phyloP scores from a whole-genome alignment of 192 early-diverging fungal species.

The Backusella parvicylindrica region DNA sequence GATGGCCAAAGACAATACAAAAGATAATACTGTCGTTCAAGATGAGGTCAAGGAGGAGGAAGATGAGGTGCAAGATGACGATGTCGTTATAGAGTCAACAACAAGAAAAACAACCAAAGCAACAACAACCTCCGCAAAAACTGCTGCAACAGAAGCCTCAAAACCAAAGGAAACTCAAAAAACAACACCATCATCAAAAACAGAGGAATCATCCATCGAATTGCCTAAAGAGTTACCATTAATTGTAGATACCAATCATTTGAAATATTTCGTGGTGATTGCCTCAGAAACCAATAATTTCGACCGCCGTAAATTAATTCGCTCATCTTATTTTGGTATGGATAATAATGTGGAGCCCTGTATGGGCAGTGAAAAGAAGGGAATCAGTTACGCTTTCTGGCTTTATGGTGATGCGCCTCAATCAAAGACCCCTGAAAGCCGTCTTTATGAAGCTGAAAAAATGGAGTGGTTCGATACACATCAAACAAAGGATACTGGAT shows the following conservation, averaged over 20 bases:
- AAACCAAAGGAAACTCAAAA: not conserved
- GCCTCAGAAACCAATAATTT: slow-evolving; percentile 38
- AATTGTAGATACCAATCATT: slow-evolving; percentile 30
- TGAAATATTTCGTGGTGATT: slow-evolving; percentile 47
- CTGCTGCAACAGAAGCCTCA: not conserved
- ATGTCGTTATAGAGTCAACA: not conserved
- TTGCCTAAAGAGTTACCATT: slow-evolving; percentile 2
- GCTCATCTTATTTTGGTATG: slow-evolving; percentile 52
- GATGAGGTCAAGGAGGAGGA: not conserved
- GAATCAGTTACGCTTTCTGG: slow-evolving; percentile 45
- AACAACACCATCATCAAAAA: not conserved
- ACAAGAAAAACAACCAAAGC: not conserved
- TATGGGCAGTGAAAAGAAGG: slow-evolving; percentile 32
- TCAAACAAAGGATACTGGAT: slow-evolving; percentile 11
- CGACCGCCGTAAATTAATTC: slow-evolving; percentile 43
- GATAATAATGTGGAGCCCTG: slow-evolving; percentile 49
- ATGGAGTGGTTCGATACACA: slow-evolving; percentile 52
- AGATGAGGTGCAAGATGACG: not conserved
- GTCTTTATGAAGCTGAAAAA: slow-evolving; percentile 41
- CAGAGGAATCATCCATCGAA: not conserved
- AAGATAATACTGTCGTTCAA: not conserved
- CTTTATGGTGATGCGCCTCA: slow-evolving; percentile 32
- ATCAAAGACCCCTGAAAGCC: slow-evolving; percentile 28
- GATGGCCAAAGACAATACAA: not conserved
- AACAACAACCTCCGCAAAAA: not conserved